Percentiles rank a stretch among this genome's conserved stretches.
Conservation (phyloP, 371 early-diverging fungal genomes). For the Mortierella sp. region DNA sequence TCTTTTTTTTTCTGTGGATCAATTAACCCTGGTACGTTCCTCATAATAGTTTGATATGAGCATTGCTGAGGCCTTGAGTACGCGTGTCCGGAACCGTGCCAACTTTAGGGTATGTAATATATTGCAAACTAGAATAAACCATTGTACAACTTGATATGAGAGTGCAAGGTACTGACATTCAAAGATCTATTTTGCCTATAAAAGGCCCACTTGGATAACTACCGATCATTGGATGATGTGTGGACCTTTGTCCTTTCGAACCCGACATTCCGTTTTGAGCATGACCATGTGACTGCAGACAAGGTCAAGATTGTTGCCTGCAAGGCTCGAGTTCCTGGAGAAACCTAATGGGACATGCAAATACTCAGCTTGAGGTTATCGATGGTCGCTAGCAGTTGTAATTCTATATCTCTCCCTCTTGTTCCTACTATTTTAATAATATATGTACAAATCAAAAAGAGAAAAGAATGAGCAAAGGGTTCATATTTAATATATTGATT, state of each 20-base stretch:
- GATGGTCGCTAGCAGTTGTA: too few species aligned
- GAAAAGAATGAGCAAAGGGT: too few species aligned
- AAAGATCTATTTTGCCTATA: background rate
- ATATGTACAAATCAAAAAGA: too few species aligned
- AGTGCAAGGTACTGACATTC: background rate
- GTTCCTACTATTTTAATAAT: too few species aligned
- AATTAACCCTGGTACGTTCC: background rate
- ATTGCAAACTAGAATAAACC: background rate
- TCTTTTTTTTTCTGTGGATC: constrained; percentile 9
- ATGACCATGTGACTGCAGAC: constrained; percentile 82
- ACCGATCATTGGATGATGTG: constrained; percentile 96
- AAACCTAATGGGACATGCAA: constrained; percentile 30
- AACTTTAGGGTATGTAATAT: constrained; percentile 68
- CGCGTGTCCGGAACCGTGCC: constrained; percentile 73
- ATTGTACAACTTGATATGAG: background rate
- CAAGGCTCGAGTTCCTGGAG: constrained; percentile 81
- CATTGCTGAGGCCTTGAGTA: constrained; percentile 80
- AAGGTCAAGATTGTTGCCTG: constrained; percentile 95
- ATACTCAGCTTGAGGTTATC: too few species aligned
- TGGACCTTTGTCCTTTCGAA: constrained; percentile 96
- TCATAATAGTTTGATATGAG: constrained; percentile 74
- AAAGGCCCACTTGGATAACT: constrained; percentile 88
- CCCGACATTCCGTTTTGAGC: constrained; percentile 89
- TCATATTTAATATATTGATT: too few species aligned
- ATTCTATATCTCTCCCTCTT: too few species aligned